Percentiles rank a stretch among this genome's conserved stretches.
Evolutionary conservation across 495 filamentous ascomycete species (phyloP).

Genomic region (Penicillium paxilli): DNA sequence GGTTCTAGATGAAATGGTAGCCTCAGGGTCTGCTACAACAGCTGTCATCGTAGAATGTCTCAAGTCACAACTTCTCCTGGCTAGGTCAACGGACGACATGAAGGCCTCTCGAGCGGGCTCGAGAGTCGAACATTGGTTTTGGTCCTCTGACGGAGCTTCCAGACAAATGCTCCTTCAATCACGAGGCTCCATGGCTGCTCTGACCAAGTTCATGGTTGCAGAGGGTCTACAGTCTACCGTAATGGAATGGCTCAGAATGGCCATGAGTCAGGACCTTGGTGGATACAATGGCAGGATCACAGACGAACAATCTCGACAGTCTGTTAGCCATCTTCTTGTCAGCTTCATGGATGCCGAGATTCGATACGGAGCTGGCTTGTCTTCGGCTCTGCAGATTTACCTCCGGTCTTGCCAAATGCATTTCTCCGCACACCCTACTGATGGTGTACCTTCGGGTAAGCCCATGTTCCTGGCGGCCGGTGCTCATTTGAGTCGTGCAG

Average conservation of each 20-base stretch:
- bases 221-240: constrained; percentile 37
- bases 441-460: constrained; percentile 5
- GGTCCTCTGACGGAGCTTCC: constrained; percentile 33
- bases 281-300: constrained; percentile 25
- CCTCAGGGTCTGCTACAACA: constrained; percentile 35
- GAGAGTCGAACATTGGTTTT: constrained; percentile 41
- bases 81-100: constrained; percentile 25
- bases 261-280: constrained; percentile 30
- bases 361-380: constrained; percentile 33
- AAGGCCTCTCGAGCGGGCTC: constrained; percentile 34
- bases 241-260: constrained; percentile 35
- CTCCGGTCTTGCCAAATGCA: constrained; percentile 24
- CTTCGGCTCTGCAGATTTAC: constrained; percentile 32
- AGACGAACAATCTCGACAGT: constrained; percentile 14
- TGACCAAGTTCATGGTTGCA: constrained; percentile 42
- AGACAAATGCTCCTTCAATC: constrained; percentile 30
- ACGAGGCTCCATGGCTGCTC: constrained; percentile 6
- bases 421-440: constrained; percentile 10
- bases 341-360: constrained; percentile 36
- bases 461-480: constrained; percentile 25
- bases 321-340: constrained; percentile 28
- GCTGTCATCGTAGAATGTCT: constrained; percentile 26
- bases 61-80: constrained; percentile 34
- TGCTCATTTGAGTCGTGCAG: constrained; percentile 23
- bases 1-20: constrained; percentile 41